These are phyloP conservation scores for sweet orange (Citrus sinensis) DNA, from an alignment of 345 rosid species.

Conservation along the genomic window DVS_A1.0 CM039169.1:25893001-25893500, in stretches of 20 bases:
- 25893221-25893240: slow-evolving; percentile 83
- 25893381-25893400: not conserved
- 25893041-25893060: slow-evolving; percentile 23
- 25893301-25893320: slow-evolving; percentile 80
- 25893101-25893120: slow-evolving; percentile 91
- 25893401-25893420: not conserved
- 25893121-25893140: slow-evolving; percentile 93
- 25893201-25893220: not conserved
- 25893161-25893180: slow-evolving; percentile 19
- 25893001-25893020: not conserved
- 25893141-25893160: slow-evolving; percentile 93
- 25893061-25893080: slow-evolving; percentile 97
- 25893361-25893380: not conserved
- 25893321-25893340: not conserved
- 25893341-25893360: not conserved
- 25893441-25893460: not conserved
- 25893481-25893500: not conserved
- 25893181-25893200: slow-evolving; percentile 10
- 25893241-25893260: slow-evolving; percentile 81
- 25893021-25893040: not conserved
- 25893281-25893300: slow-evolving; percentile 94
- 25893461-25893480: not conserved
- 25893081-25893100: slow-evolving; percentile 99
- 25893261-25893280: slow-evolving; percentile 94
- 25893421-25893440: not conserved